Evolutionary conservation across 331 rosid species (phyloP).

Genomic region (Spiraea crenata): DNA sequence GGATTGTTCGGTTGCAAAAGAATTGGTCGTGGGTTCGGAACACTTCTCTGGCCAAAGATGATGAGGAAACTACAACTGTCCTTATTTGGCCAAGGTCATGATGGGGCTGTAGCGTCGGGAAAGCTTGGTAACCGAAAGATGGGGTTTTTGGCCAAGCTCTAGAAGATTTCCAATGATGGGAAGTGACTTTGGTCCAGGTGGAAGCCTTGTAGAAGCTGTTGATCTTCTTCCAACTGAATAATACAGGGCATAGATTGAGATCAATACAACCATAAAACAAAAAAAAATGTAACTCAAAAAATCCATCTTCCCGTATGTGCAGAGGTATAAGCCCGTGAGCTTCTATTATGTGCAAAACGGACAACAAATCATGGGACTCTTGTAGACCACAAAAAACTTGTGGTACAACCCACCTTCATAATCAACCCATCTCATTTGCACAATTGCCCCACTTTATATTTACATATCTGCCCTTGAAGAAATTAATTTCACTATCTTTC

Average conservation of each 20-base stretch:
- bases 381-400: no score
- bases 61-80: slow-evolving; percentile 7
- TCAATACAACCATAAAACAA: not conserved
- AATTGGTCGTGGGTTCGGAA: slow-evolving; percentile 9
- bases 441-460: no score
- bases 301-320: not conserved
- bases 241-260: slow-evolving; percentile 7
- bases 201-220: slow-evolving; percentile 21
- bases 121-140: slow-evolving; percentile 37
- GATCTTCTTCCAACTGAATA: not conserved
- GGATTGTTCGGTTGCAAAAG: not conserved
- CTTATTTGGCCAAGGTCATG: slow-evolving; percentile 27
- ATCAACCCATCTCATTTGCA: no score
- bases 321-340: no score
- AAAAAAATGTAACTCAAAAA: not conserved
- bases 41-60: slow-evolving; percentile 6
- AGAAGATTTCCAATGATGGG: slow-evolving; percentile 41
- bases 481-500: no score
- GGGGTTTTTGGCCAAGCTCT: slow-evolving; percentile 47
- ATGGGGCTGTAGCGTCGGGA: slow-evolving; percentile 34
- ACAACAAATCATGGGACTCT: no score
- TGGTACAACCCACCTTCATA: no score
- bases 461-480: no score
- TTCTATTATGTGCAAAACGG: no score
- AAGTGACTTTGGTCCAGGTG: slow-evolving; percentile 52